phyloP scores from a whole-genome alignment of 495 filamentous ascomycete species.

The Bacidia gigantensis region DNA sequence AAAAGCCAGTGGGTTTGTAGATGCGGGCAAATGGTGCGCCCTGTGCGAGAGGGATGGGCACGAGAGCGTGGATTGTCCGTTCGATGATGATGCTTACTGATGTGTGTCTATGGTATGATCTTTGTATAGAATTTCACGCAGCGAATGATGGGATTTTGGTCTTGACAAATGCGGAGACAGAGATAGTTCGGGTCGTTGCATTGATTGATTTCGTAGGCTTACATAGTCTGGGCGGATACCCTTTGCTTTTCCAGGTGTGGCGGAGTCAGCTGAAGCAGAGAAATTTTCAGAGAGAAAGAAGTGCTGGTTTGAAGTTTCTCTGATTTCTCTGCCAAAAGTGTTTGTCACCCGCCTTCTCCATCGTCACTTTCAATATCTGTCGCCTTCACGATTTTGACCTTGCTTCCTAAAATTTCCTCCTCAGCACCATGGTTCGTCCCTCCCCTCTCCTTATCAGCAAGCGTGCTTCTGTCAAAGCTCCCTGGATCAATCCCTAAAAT shows the following conservation, averaged over 20 bases:
- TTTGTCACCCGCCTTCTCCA: not conserved
- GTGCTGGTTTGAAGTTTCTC: not conserved
- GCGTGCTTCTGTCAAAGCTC: slow-evolving; percentile 66
- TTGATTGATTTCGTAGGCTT: too few species aligned
- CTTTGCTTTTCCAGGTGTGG: not conserved
- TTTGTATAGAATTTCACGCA: not conserved
- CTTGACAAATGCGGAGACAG: too few species aligned
- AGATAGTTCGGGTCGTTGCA: too few species aligned
- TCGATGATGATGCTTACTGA: slow-evolving; percentile 52
- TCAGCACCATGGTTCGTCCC: slow-evolving; percentile 27
- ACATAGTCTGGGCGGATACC: slow-evolving; percentile 1
- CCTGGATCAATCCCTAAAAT: slow-evolving; percentile 87
- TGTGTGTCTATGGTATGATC: not conserved
- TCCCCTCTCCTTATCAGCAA: slow-evolving; percentile 16
- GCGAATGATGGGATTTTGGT: not conserved
- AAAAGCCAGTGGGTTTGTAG: slow-evolving; percentile 64
- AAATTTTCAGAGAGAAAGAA: not conserved
- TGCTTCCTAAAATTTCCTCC: slow-evolving; percentile 37
- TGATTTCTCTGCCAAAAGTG: too few species aligned
- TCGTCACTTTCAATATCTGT: not conserved
- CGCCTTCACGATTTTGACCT: slow-evolving; percentile 37
- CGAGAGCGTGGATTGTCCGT: slow-evolving; percentile 87
- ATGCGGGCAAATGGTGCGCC: slow-evolving; percentile 89
- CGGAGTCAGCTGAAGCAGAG: too few species aligned
- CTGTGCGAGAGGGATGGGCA: slow-evolving; percentile 93